Base-by-base conservation (phyloP, 2,329 filamentous ascomycete species). In the Saccharata proteae region DNA sequence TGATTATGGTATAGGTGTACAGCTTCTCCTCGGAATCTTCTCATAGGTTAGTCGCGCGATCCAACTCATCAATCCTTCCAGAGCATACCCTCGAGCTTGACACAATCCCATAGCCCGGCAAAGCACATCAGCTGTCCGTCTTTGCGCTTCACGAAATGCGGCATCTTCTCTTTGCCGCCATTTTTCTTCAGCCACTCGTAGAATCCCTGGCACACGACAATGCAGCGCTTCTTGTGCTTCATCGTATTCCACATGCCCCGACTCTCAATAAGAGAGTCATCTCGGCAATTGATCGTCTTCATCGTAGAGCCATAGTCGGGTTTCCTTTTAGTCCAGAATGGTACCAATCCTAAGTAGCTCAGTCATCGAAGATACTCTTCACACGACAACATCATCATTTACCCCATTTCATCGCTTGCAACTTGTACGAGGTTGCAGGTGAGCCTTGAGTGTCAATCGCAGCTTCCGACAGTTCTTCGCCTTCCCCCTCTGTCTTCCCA, bases 331-430 rank as follows among this genome's bases (percentile, higher is more conserved):
- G 82, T 92, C 88, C 88, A 96, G 55, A 79, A 93, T 0, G 90
- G 88, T 10, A 96, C 67, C 5, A 98, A 67, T 0, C 88, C 59
- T 62, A 29, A 7, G 19, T 21, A 11, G 19, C 19, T 21, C 19
- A 11, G 21, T 18, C 6, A 16, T 23, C 3, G 12, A 18, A 8
- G 16, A 18, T 18, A 26, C 21, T 30, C 14, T 21, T 22, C 19
- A 21, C 19, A 24, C 15, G 16, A 38, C 15, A 15, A 19, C 23
- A 5, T 30, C 11, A 10, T 19, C 21, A 45, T 46, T 25, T 42
- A 59, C 62, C 90, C 90, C 90, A 98, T 67, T 84, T 88, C 81
- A 96, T 96, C 2, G 76, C 68, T 52, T 94, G 85, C 6, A 98
- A 62, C 54, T 81, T 88, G 61, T 92, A 93, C 42, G 60, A 74